Evolutionary conservation across 2,329 filamentous ascomycete species (phyloP).

Genomic region (Aquanectria penicillioides): DNA sequence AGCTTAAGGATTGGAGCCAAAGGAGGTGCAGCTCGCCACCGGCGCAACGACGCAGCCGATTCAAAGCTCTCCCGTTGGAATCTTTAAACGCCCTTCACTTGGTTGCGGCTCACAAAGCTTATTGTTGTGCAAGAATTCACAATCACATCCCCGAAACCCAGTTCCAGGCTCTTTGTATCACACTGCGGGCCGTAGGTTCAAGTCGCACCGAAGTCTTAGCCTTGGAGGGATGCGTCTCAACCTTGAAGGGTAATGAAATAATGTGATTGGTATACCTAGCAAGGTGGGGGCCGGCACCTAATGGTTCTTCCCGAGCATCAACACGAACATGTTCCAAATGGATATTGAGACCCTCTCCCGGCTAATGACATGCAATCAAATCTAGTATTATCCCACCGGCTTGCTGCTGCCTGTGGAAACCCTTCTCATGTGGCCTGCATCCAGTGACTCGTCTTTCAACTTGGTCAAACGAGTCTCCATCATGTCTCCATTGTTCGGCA

Average conservation of each 20-base stretch:
- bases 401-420: too few species aligned
- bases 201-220: not conserved
- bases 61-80: too few species aligned
- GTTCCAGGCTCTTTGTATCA: not conserved
- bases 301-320: not conserved
- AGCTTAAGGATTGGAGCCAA: not conserved
- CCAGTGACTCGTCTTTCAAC: too few species aligned
- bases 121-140: not conserved
- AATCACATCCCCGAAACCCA: not conserved
- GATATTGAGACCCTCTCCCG: too few species aligned
- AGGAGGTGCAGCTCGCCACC: too few species aligned
- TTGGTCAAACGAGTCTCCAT: too few species aligned
- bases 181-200: not conserved
- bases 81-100: too few species aligned
- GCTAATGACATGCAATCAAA: too few species aligned
- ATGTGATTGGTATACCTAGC: not conserved
- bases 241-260: not conserved
- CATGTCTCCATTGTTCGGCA: too few species aligned
- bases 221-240: not conserved
- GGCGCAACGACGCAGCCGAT: constrained; percentile 11
- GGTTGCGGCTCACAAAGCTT: not conserved
- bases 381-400: too few species aligned
- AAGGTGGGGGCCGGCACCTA: not conserved
- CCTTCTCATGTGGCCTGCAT: too few species aligned
- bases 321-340: too few species aligned